Evolutionary conservation across 441 rosid genomes (phyloP).

Genomic region (Jatropha multifida): DNA sequence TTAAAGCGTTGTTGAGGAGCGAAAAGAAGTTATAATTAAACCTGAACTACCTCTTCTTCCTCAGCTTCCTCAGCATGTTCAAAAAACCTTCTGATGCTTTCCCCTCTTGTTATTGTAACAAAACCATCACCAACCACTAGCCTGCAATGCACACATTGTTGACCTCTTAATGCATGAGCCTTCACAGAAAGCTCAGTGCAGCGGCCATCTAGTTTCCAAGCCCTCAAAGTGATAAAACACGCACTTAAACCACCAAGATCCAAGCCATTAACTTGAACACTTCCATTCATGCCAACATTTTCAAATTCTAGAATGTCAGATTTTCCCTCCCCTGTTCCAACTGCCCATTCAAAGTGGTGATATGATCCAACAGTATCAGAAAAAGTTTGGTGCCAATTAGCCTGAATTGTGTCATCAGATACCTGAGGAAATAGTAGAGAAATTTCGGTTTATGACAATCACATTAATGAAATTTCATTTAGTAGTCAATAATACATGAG

Average conservation of each 20-base stretch:
- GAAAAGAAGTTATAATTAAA: not conserved
- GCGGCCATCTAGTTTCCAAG: slow-evolving; percentile 85
- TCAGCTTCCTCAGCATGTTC: slow-evolving; percentile 97
- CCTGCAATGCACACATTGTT: slow-evolving; percentile 84
- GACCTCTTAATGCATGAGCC: slow-evolving; percentile 80
- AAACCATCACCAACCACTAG: slow-evolving; percentile 92
- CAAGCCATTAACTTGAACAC: slow-evolving; percentile 66
- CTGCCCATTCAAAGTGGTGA: slow-evolving; percentile 94
- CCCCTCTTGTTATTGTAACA: slow-evolving; percentile 80
- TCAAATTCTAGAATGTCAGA: slow-evolving; percentile 78
- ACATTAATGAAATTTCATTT: slow-evolving; percentile 14
- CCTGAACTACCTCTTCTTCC: slow-evolving; percentile 86
- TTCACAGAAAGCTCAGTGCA: slow-evolving; percentile 79
- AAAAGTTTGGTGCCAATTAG: slow-evolving; percentile 84
- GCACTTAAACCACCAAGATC: slow-evolving; percentile 57
- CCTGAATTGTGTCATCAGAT: slow-evolving; percentile 61
- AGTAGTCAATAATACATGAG: not conserved
- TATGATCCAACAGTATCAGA: slow-evolving; percentile 66
- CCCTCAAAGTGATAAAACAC: slow-evolving; percentile 83
- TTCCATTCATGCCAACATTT: slow-evolving; percentile 74
- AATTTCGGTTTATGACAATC: slow-evolving; percentile 19
- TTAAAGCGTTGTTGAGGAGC: not conserved
- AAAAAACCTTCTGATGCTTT: slow-evolving; percentile 74
- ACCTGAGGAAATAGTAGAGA: slow-evolving; percentile 47
- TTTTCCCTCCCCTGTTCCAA: slow-evolving; percentile 90